These are phyloP conservation scores for Rhodosporidiobolus sp. DNA, from an alignment of 768 basidiomycete genomes.

Conservation along the genomic window DNA sequence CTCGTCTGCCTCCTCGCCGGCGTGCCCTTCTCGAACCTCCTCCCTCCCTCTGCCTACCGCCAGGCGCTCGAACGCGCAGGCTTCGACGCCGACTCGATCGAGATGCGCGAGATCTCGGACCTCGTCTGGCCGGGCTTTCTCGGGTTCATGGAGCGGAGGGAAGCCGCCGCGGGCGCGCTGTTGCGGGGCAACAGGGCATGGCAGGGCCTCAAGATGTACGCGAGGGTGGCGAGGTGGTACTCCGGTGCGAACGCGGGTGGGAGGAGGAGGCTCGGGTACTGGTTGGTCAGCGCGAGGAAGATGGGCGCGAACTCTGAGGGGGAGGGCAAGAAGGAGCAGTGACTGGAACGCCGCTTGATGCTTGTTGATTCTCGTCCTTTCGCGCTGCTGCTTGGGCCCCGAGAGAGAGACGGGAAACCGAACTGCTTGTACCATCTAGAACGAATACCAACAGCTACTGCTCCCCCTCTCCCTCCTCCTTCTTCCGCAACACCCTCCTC, in stretches of 20 bases:
- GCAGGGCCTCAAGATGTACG: conserved; percentile 13
- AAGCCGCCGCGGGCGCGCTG: background rate
- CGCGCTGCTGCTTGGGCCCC: too few species aligned
- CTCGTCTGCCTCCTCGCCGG: conserved; percentile 19
- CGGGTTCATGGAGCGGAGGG: conserved; percentile 1
- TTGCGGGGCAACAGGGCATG: background rate
- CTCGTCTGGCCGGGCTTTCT: conserved; percentile 25
- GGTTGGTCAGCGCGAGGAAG: conserved; percentile 16
- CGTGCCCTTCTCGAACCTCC: conserved; percentile 17
- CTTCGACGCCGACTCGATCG: background rate
- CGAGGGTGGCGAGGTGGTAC: conserved; percentile 29
- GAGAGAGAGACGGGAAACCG: background rate
- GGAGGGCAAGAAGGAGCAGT: background rate
- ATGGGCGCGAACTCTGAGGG: background rate
- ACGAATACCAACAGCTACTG: background rate
- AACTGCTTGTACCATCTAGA: background rate
- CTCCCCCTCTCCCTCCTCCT: background rate
- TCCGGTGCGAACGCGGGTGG: conserved; percentile 1
- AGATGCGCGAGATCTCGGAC: conserved; percentile 13
- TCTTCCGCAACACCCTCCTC: background rate
- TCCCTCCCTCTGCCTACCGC: background rate
- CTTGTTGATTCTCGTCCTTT: too few species aligned
- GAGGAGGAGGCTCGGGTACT: conserved; percentile 8
- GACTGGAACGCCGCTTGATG: too few species aligned
- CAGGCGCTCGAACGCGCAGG: background rate